Base-by-base conservation (phyloP, 2,329 filamentous ascomycete genomes). In the Rutstroemia sydowiana region DNA sequence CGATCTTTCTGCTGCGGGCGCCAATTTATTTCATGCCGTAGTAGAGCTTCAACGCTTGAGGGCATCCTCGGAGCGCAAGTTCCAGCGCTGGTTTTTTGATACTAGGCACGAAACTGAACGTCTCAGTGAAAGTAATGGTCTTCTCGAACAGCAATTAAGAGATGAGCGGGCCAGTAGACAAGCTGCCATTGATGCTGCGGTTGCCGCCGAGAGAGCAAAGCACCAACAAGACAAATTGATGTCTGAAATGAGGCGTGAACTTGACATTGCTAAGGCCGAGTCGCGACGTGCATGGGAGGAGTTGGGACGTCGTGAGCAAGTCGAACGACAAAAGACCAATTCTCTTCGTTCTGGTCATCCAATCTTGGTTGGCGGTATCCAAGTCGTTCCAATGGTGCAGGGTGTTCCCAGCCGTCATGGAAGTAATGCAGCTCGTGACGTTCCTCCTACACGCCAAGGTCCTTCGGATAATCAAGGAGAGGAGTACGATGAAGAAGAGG, bases 81-180 rank as follows among this genome's bases (percentile, higher is more conserved):
- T 98, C 63, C 93, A 98, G 70, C 81, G 93, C 46, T 98, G 93
- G 93, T 97, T 97, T 71, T 95, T 95, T 61, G 93, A 98, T 67
- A 95, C 91, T 7, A 79, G 91, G 47, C 79, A 85, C 30, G 91
- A 97, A 60, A 82, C 95, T 59, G 93, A 97, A 71, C 83, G 87
- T 26, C 79, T 84, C 45, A 85, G 88, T 59, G 93, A 97, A 69
- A 76, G 87, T 34, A 87, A 89, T 52, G 90, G 82, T 3, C 81
- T 91, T 65, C 72, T 95, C n/a, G 85, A 95, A 63, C 75, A 77
- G 31, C 79, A 83, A 37, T 71, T 96, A n/a, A 78, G 85, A 41
- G 77, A 82, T 36, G 91, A 96, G 69, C 79, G 87, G 48, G 78
- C 81, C 55, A 81, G 79, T 41, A 79, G 85, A 54, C 76, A 79